Conservation (phyloP, 2,329 filamentous ascomycete species). For the Penicillium verrucosum region DNA sequence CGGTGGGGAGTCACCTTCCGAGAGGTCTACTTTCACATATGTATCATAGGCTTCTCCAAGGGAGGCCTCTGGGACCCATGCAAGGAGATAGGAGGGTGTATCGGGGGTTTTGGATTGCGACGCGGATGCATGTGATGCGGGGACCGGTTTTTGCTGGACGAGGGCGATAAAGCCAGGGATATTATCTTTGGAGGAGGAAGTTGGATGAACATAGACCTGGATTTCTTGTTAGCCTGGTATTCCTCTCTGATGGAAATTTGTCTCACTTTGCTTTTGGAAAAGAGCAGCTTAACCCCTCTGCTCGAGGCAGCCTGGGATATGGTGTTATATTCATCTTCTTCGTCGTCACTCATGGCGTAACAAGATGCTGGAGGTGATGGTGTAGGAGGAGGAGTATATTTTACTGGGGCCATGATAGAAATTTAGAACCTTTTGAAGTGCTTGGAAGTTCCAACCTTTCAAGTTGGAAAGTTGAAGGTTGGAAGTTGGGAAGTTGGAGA, state of each 20-base stretch:
- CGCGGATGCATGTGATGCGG: slow-evolving; percentile 34
- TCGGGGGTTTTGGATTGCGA: slow-evolving; percentile 45
- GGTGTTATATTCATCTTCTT: slow-evolving; percentile 92
- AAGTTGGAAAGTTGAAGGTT: background rate
- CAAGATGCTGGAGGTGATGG: slow-evolving; percentile 81
- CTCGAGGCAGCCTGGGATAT: slow-evolving; percentile 76
- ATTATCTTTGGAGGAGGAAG: slow-evolving; percentile 90
- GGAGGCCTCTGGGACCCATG: slow-evolving; percentile 88
- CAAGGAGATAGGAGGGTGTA: slow-evolving; percentile 75
- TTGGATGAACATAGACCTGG: slow-evolving; percentile 93
- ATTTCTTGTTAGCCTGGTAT: slow-evolving; percentile 8
- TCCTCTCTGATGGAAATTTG: background rate
- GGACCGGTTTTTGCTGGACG: slow-evolving; percentile 73
- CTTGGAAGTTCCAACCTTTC: background rate
- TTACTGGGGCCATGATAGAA: slow-evolving; percentile 33
- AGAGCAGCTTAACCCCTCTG: slow-evolving; percentile 86
- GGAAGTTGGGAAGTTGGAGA: background rate
- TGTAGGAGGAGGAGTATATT: slow-evolving; percentile 41
- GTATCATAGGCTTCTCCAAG: slow-evolving; percentile 81
- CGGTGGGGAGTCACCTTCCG: slow-evolving; percentile 74
- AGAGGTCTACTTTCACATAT: slow-evolving; percentile 93
- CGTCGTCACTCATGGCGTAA: slow-evolving; percentile 94
- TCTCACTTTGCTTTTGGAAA: slow-evolving; percentile 89
- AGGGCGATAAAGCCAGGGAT: slow-evolving; percentile 91
- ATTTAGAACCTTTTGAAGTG: background rate